These are phyloP conservation scores for Gossypium laxum DNA, from an alignment of 441 rosid genomes.

Conservation along the genomic window DNA sequence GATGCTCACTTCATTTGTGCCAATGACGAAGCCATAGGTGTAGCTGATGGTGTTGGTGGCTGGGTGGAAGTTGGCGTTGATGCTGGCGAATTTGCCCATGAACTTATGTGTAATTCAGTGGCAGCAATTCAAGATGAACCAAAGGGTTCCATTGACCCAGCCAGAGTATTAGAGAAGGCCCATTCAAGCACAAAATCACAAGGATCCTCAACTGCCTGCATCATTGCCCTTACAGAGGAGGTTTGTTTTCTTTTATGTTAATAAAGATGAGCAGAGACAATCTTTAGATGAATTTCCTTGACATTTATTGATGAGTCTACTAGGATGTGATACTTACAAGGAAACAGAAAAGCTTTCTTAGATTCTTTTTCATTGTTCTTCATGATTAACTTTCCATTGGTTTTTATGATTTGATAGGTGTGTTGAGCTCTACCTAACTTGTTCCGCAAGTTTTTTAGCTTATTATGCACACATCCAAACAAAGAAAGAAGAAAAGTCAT, in stretches of 20 bases:
- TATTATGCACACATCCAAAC: neutral
- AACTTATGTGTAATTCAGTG: conserved; percentile 52
- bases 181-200: conserved; percentile 43
- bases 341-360: neutral
- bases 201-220: conserved; percentile 70
- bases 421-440: neutral
- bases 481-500: neutral
- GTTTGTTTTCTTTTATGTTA: conserved; percentile 22
- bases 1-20: conserved; percentile 61
- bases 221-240: conserved; percentile 48
- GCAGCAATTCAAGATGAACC: conserved; percentile 42
- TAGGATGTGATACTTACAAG: neutral
- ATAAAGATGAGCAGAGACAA: neutral
- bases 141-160: conserved; percentile 40
- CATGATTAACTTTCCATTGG: neutral
- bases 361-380: neutral
- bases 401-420: neutral
- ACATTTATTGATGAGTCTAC: neutral
- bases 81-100: conserved; percentile 49
- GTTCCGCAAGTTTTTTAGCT: neutral
- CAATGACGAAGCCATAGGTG: conserved; percentile 54
- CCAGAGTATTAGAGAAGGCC: conserved; percentile 51
- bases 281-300: neutral
- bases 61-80: conserved; percentile 72
- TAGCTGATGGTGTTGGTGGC: conserved; percentile 77